Evolutionary conservation across 768 basidiomycete species (phyloP).

Genomic region (Amanita molliuscula): DNA sequence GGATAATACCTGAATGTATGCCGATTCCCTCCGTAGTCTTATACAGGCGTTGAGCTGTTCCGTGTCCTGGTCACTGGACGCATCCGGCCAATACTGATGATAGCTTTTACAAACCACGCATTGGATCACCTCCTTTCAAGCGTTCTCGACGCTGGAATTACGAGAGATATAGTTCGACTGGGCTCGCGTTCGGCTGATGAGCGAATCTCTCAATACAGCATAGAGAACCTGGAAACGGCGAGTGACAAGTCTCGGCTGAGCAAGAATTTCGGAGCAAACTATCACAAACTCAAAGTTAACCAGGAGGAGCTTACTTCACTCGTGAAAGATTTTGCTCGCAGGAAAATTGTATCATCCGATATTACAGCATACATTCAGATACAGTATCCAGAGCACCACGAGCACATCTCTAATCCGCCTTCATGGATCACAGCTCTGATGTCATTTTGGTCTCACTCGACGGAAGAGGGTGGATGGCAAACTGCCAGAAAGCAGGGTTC

Average conservation of each 20-base stretch:
- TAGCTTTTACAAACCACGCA: conserved; percentile 71
- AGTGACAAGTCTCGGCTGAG: conserved; percentile 30
- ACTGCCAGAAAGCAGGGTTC: conserved; percentile 16
- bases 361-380: conserved; percentile 31
- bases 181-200: conserved; percentile 58
- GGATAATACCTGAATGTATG: conserved; percentile 5
- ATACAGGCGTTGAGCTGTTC: conserved; percentile 59
- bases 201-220: conserved; percentile 46
- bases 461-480: conserved; percentile 22
- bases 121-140: conserved; percentile 62
- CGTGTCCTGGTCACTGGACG: conserved; percentile 40
- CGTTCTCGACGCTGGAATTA: conserved; percentile 57
- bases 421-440: conserved; percentile 28
- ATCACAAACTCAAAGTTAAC: conserved; percentile 28
- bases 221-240: conserved; percentile 47
- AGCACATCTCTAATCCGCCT: conserved; percentile 32
- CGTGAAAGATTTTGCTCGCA: conserved; percentile 30
- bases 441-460: conserved; percentile 4
- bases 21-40: conserved; percentile 30
- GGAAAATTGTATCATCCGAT: conserved; percentile 23
- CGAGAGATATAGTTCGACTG: conserved; percentile 52
- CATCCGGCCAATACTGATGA: conserved; percentile 44
- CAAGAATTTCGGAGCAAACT: conserved; percentile 21
- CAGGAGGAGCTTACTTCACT: conserved; percentile 36
- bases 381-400: conserved; percentile 38